phyloP scores from a whole-genome alignment of 345 rosid species.

The Euphorbia lathyris region DNA sequence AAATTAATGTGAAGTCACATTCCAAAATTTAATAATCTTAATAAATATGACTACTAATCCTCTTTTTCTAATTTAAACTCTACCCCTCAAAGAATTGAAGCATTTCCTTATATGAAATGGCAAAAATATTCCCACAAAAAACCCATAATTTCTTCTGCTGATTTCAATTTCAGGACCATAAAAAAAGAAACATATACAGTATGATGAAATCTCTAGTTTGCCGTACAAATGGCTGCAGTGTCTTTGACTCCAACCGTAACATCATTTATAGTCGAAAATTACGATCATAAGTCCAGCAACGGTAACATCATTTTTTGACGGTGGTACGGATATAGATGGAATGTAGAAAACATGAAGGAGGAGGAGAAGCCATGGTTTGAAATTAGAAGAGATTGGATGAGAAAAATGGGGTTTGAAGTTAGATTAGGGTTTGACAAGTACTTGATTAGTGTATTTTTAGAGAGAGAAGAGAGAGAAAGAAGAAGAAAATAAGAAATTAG shows the following conservation, averaged over 20 bases:
- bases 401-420: slow-evolving; percentile 27
- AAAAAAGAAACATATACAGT: slow-evolving; percentile 36
- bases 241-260: slow-evolving; percentile 37
- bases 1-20: too few relatives aligned
- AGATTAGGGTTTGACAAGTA: slow-evolving; percentile 17
- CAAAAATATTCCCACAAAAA: slow-evolving; percentile 25
- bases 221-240: slow-evolving; percentile 46
- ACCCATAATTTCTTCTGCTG: slow-evolving; percentile 6
- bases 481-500: too few relatives aligned
- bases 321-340: slow-evolving; percentile 39
- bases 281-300: slow-evolving; percentile 33
- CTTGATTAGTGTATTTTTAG: slow-evolving; percentile 22
- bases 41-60: too few relatives aligned
- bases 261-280: slow-evolving; percentile 44
- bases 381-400: slow-evolving; percentile 24
- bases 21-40: background rate
- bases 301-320: slow-evolving; percentile 16
- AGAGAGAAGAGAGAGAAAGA: too few relatives aligned
- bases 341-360: background rate
- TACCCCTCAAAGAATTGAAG: background rate
- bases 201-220: slow-evolving; percentile 47
- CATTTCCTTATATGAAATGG: slow-evolving; percentile 11
- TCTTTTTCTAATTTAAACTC: background rate
- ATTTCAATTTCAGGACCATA: slow-evolving; percentile 11
- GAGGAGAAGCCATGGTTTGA: slow-evolving; percentile 37